Percentiles rank a stretch among this genome's conserved stretches.
Evolutionary conservation across 83 land plant species (phyloP).

Genomic region (Diphasiastrum complanatum): DNA sequence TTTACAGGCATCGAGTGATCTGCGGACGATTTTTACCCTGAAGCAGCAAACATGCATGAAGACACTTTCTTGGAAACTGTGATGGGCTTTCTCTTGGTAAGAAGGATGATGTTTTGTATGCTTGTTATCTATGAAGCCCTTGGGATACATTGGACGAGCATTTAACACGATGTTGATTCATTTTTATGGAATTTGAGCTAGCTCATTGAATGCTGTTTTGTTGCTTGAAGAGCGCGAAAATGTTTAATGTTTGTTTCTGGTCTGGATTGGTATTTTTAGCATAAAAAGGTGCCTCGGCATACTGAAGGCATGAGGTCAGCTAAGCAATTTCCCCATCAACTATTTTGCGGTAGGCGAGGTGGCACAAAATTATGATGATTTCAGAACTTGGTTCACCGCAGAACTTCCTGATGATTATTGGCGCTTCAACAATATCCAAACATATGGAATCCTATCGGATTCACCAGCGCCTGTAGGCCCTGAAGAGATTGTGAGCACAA

Average conservation of each 20-base stretch:
- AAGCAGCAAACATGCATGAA: conserved; percentile 36
- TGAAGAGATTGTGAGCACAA: conserved; percentile 1
- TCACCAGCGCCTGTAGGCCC: conserved; percentile 34
- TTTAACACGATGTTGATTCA: neutral
- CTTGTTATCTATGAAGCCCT: neutral
- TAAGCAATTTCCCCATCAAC: conserved; percentile 40
- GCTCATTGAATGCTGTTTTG: neutral
- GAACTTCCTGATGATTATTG: conserved; percentile 34
- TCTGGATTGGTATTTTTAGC: conserved; percentile 24
- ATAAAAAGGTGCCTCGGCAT: conserved; percentile 39
- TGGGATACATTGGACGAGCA: neutral
- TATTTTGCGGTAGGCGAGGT: conserved; percentile 36
- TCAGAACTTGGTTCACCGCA: conserved; percentile 31
- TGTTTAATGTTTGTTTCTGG: neutral
- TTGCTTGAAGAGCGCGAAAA: neutral
- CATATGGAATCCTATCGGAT: conserved; percentile 33
- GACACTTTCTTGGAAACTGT: conserved; percentile 33
- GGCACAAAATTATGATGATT: conserved; percentile 25
- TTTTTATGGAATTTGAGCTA: neutral
- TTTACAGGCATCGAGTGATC: conserved; percentile 41
- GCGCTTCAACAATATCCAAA: conserved; percentile 34
- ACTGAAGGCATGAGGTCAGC: conserved; percentile 34
- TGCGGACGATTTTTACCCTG: conserved; percentile 33
- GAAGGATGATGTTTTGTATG: neutral
- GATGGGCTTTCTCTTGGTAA: conserved; percentile 37